A percentile compares a stretch with the other conserved stretches of the same genome.
Evolutionary conservation across 2,329 filamentous ascomycete genomes (phyloP).

Genomic region (Sporothrix globosa): DNA sequence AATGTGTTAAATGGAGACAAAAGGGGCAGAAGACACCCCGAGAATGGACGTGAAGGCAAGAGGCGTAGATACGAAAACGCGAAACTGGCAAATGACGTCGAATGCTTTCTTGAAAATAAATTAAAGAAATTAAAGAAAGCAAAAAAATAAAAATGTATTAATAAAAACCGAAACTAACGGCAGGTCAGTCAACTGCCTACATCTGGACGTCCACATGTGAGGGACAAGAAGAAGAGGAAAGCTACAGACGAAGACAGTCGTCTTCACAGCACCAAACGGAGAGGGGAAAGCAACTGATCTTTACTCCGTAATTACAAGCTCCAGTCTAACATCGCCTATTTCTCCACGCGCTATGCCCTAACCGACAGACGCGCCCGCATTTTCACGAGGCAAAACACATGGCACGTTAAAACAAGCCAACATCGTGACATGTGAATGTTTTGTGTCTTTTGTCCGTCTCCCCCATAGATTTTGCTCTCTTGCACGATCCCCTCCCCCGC

Average conservation of each 20-base stretch:
- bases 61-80: no score
- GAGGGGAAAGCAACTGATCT: background rate
- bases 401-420: background rate
- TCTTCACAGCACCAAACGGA: background rate
- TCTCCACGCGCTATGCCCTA: constrained; percentile 1
- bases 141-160: background rate
- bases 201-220: constrained; percentile 4
- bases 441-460: no score
- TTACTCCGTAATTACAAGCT: no score
- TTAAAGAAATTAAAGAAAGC: background rate
- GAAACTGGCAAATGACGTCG: no score
- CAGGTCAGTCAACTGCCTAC: background rate
- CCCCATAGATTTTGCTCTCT: background rate
- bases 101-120: no score
- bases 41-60: background rate
- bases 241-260: background rate
- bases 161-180: no score
- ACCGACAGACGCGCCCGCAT: background rate
- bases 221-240: background rate
- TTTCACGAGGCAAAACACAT: constrained; percentile 17
- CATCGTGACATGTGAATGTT: constrained; percentile 9
- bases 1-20: constrained; percentile 6
- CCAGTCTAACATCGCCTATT: background rate
- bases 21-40: background rate
- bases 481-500: background rate